phyloP scores from a whole-genome alignment of 257 asterid species.

The Ehretia macrophylla region DNA sequence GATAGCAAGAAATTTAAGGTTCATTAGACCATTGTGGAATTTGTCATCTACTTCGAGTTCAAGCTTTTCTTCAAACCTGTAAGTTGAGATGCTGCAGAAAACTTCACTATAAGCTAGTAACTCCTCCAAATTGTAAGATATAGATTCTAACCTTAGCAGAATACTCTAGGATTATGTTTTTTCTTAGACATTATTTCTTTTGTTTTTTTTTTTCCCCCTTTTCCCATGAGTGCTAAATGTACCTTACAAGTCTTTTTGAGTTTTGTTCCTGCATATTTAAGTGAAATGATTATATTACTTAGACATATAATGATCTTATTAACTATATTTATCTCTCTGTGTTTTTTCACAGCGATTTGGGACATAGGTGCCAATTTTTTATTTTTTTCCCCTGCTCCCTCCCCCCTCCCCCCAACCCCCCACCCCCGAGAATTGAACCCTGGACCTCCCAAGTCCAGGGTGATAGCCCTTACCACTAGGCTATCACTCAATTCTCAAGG shows the following conservation, averaged over 20 bases:
- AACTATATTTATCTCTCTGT: too few relatives aligned
- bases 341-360: too few relatives aligned
- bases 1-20: too few relatives aligned
- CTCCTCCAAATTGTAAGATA: conserved; percentile 11
- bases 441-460: too few relatives aligned
- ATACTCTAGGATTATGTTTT: conserved; percentile 1
- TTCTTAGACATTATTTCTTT: conserved; percentile 6
- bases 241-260: neutral
- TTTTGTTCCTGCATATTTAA: neutral
- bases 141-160: conserved; percentile 23
- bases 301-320: neutral
- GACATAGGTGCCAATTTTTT: too few relatives aligned
- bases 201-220: conserved; percentile 10
- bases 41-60: too few relatives aligned
- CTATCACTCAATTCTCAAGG: too few relatives aligned
- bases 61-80: neutral
- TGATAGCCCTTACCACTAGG: too few relatives aligned
- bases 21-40: too few relatives aligned
- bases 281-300: neutral
- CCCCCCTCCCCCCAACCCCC: too few relatives aligned
- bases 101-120: conserved; percentile 3
- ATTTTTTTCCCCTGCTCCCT: neutral
- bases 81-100: neutral
- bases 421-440: too few relatives aligned
- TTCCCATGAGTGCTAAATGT: neutral